phyloP scores from a whole-genome alignment of 2,329 filamentous ascomycete species.

The Dactylellina haptotyla region DNA sequence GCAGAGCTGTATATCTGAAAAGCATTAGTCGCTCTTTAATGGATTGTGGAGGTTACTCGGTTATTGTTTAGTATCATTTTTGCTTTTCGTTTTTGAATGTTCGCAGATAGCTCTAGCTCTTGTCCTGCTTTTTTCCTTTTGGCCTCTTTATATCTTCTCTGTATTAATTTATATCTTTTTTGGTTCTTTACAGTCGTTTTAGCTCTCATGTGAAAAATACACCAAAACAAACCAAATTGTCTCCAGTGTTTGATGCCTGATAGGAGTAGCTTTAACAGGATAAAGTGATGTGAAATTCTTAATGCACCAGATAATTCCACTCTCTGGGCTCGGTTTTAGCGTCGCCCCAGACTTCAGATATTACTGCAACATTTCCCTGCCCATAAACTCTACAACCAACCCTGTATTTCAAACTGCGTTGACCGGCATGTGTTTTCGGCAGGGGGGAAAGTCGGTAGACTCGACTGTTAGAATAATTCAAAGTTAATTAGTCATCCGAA shows the following conservation, averaged over 20 bases:
- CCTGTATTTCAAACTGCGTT: too few species aligned
- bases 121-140: background rate
- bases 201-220: background rate
- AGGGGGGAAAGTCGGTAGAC: too few species aligned
- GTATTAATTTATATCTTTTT: background rate
- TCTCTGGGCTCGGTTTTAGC: too few species aligned
- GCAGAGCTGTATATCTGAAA: slow-evolving; percentile 9
- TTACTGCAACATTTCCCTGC: too few species aligned
- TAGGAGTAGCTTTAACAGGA: too few species aligned
- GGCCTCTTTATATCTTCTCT: background rate
- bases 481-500: too few species aligned
- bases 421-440: too few species aligned
- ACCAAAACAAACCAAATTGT: background rate
- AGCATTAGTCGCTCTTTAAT: slow-evolving; percentile 43
- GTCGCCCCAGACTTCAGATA: too few species aligned
- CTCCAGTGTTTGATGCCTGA: background rate
- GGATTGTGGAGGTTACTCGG: slow-evolving; percentile 5
- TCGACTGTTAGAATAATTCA: too few species aligned
- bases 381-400: too few species aligned
- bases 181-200: background rate
- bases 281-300: too few species aligned
- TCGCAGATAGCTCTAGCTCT: background rate
- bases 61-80: background rate
- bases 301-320: too few species aligned
- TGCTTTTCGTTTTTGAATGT: background rate